A percentile compares a stretch with the other conserved stretches of the same genome.
phyloP scores from a whole-genome alignment of 768 basidiomycete genomes.

The Dioszegia crocea region DNA sequence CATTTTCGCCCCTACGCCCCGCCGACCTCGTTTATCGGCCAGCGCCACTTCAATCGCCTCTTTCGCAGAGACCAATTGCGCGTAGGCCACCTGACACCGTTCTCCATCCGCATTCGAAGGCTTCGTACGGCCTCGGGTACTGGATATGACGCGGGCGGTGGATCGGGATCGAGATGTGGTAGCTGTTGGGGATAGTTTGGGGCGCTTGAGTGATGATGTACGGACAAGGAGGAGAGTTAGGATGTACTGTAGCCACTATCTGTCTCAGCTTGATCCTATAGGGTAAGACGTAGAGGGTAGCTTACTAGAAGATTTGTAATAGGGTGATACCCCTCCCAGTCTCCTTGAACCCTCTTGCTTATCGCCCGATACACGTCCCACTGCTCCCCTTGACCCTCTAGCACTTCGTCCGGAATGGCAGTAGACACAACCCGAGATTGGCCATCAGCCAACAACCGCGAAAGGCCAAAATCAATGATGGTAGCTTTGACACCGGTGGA shows the following conservation, averaged over 20 bases:
- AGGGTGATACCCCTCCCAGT: conserved; percentile 75
- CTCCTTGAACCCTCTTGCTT: conserved; percentile 58
- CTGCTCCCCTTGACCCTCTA: conserved; percentile 86
- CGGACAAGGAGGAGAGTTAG: conserved; percentile 62
- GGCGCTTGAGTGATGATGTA: conserved; percentile 9
- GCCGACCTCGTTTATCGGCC: neutral
- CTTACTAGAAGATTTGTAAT: conserved; percentile 86
- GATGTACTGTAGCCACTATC: conserved; percentile 85
- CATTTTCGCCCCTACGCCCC: conserved; percentile 1
- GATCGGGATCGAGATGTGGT: neutral
- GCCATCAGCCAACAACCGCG: conserved; percentile 64
- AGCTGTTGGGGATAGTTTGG: neutral
- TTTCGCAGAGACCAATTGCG: conserved; percentile 4
- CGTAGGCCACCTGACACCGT: conserved; percentile 9
- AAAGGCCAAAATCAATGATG: conserved; percentile 90
- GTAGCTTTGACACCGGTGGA: conserved; percentile 66
- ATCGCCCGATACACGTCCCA: conserved; percentile 93
- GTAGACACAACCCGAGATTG: conserved; percentile 63
- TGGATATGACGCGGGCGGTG: conserved; percentile 3
- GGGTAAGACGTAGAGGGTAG: neutral
- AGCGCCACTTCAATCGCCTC: conserved; percentile 4
- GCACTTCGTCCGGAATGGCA: conserved; percentile 79
- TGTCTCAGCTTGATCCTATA: neutral
- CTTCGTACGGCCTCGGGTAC: neutral
- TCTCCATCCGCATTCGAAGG: conserved; percentile 7